Evolutionary conservation across 2,329 filamentous ascomycete genomes (phyloP), one percentile per base, ranked within the genome.

Genomic region (Tolypocladium nubicola): DNA sequence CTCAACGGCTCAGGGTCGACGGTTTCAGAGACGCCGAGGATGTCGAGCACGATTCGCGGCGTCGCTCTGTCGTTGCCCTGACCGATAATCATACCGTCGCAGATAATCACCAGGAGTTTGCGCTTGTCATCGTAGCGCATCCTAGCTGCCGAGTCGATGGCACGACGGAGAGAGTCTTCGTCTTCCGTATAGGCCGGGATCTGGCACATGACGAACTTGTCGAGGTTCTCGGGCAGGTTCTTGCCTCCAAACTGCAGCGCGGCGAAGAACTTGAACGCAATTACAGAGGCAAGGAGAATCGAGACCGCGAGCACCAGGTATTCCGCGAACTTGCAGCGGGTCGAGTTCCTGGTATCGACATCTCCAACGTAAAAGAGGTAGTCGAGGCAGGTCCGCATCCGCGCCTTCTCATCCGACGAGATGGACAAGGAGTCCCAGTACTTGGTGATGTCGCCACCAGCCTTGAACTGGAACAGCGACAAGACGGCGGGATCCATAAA

Each of bases 51-150:
- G 63, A 99, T 99, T 60, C 92, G 86, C 49, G 94, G 94, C 0
- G 94, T 99, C 8, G 94, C 90, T 60, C 91, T 84, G 71, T 99
- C 94, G 73, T 99, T 99, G 68, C 94, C 94, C 75, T 97, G 92
- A 67, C 94, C 94, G 63, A 99, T 95, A 77, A 99, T 99, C 93
- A 99, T 97, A 74, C 94, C 94, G 68, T 99, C 94, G 67, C 94
- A 99, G 62, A 99, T 80, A 60, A 99, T 81, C 63, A 96, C 85
- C 33, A 99, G 79, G 14, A 99, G 81, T 78, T 99, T 99, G 68
- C 94, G 90, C 78, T 99, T 99, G 70, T 99, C 93, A 67, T 99
- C 94, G 69, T 99, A 99, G 63, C 86, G 86, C 91, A 97, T 97
- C 60, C 91, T 83, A 35, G 94, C 92, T 59, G 90, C 89, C 0